Percentiles rank a stretch among this genome's conserved stretches.
phyloP scores from a whole-genome alignment of 345 rosid species.

The Viola odorata region DNA sequence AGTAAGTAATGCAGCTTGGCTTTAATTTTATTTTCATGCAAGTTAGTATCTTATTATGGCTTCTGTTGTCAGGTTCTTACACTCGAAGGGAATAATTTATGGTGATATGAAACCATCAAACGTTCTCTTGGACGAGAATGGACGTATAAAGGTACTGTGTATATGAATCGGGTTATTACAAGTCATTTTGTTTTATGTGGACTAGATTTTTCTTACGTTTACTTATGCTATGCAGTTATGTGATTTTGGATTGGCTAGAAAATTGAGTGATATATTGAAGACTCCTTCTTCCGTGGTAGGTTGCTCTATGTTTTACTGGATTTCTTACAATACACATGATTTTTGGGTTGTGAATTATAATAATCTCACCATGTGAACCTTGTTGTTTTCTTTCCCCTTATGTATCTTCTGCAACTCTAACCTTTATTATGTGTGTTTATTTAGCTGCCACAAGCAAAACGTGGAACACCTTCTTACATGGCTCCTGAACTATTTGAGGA shows the following conservation, averaged over 20 bases:
- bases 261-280: slow-evolving; percentile 64
- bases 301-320: slow-evolving; percentile 2
- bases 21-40: slow-evolving; percentile 5
- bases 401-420: neutral
- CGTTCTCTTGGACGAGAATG: slow-evolving; percentile 88
- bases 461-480: slow-evolving; percentile 98
- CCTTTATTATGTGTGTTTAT: slow-evolving; percentile 14
- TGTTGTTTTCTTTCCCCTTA: neutral
- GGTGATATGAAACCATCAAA: slow-evolving; percentile 97
- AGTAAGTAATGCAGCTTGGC: slow-evolving; percentile 44
- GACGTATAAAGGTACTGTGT: slow-evolving; percentile 62
- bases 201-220: slow-evolving; percentile 3
- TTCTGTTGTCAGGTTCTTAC: slow-evolving; percentile 51
- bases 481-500: slow-evolving; percentile 99
- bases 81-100: slow-evolving; percentile 85
- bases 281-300: slow-evolving; percentile 66
- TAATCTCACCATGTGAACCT: neutral
- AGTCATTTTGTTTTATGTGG: slow-evolving; percentile 2
- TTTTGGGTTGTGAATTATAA: slow-evolving; percentile 2
- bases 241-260: slow-evolving; percentile 93
- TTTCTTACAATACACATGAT: neutral
- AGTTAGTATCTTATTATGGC: slow-evolving; percentile 7
- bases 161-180: neutral
- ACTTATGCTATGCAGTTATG: slow-evolving; percentile 65
- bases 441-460: slow-evolving; percentile 78